Evolutionary conservation across 306 rosid species (phyloP).

Genomic region (Castanea crenata): DNA sequence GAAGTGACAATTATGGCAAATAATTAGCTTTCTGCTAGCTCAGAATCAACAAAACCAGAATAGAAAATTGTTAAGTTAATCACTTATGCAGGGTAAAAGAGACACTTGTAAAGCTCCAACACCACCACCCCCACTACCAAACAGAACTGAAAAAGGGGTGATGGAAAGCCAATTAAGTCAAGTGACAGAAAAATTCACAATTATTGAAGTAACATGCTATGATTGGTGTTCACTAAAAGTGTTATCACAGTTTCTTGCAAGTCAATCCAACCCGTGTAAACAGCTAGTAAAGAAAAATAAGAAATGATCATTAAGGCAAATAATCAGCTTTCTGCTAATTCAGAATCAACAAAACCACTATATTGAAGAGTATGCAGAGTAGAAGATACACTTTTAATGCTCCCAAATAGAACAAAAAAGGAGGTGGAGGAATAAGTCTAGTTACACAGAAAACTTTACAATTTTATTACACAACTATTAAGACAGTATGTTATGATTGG

Average conservation of each 20-base stretch:
- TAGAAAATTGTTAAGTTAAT: not conserved
- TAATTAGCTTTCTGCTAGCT: not conserved
- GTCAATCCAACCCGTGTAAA: slow-evolving; percentile 67
- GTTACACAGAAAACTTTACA: too few relatives aligned
- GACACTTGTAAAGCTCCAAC: not conserved
- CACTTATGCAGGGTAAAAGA: not conserved
- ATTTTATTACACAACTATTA: too few relatives aligned
- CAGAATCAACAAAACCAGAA: not conserved
- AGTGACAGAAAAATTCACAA: too few relatives aligned
- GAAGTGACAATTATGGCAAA: not conserved
- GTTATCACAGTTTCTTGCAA: slow-evolving; percentile 52
- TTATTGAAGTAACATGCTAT: too few relatives aligned
- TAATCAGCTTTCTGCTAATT: not conserved
- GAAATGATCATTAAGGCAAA: not conserved
- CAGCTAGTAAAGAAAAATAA: slow-evolving; percentile 4
- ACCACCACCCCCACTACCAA: not conserved
- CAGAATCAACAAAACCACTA: too few relatives aligned
- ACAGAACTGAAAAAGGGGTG: not conserved
- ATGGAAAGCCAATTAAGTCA: too few relatives aligned
- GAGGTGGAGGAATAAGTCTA: too few relatives aligned
- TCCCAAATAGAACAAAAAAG: too few relatives aligned
- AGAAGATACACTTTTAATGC: too few relatives aligned
- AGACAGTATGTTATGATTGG: too few relatives aligned
- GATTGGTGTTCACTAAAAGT: too few relatives aligned
- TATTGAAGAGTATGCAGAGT: too few relatives aligned